Evolutionary conservation across 202 grass and related monocot genomes (phyloP), one percentile per base, ranked within the genome.

Genomic region (Schoenoplectus tabernaemontani): DNA sequence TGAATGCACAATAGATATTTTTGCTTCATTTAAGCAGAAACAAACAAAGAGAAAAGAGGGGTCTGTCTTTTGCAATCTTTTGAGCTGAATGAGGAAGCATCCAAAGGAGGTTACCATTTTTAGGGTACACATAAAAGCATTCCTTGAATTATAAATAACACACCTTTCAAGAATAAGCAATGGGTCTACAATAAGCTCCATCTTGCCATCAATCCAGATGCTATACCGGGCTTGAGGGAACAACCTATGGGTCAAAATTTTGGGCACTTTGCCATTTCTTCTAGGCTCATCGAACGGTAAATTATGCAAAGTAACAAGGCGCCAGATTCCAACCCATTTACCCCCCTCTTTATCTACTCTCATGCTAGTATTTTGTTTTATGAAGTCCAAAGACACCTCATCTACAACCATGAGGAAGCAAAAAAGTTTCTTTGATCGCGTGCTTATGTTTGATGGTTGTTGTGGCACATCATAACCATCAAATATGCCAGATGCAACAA

Each of bases 201-300:
- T 99, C 87, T 99, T 99, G 11, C 96, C 96, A 85, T 99, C 96
- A 85, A 99, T 99, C 96, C 96, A 95, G 83, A 99, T 99, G 83
- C 91, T 95, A 93, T 93, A 99, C 70, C 72, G 86, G 61, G 96
- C 92, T 94, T 86, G 88, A 69, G 96, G 96, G 84, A 99, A 99
- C 53, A 99, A 37, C 19, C 91, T 90, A 37, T 99, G 96, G 2
- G 90, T 95, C 72, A 99, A 87, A 86, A 99, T 99, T 82, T 95
- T 99, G 37, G 96, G 96, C 24, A 99, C 88, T 82, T 99, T 99
- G 10, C 96, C 96, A 63, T 99, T 99, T 47, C 96, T 90, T 92
- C 96, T 94, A 78, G 92, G 96, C 84, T 99, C 96, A 50, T 99
- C 96, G 82, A 92, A 99, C 82, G 96, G 96, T 53, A 81, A 84